Base-by-base conservation (phyloP, 1,139 yeast genomes). In the Suhomyces atakaporum region DNA sequence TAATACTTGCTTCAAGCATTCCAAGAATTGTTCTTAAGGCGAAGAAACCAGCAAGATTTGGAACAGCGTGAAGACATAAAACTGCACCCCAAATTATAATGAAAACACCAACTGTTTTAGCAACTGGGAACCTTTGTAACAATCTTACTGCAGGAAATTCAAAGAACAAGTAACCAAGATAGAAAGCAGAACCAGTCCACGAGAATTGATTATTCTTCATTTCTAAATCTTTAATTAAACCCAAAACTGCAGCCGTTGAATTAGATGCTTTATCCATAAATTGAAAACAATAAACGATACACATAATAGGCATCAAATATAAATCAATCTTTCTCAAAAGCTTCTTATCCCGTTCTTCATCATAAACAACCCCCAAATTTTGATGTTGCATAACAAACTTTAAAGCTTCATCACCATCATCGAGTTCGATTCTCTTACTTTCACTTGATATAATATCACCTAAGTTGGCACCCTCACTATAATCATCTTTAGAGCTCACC, bases 181-280 rank as follows among this genome's bases (percentile, higher is more conserved):
- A 79, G 43, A 79, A 79, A 1, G 79, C 67, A 9, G 79, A 63
- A 24, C 79, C 82, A 11, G 71, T 69, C 81, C 82, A 78, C 5
- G 78, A 62, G 51, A 77, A 79, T 58, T 63, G 65, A 33, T 65
- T 56, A 20, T 81, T 79, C 12, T 47, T 51, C 83, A 79, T 75
- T 6, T 68, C 45, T 39, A 75, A 58, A 39, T 69, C 77, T 4
- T 51, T 53, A 43, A 73, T 58, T 25, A 81, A 63, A 1, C 85
- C 86, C 63, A 81, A 66, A 36, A 82, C 70, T 1, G 86, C 71
- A 5, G 86, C 85, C 40, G 72, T 74, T 12, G 81, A 65, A 25
- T 71, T 77, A 6, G 85, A 6, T 6, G 20, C 8, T 18, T 82
- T 82, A 56, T 82, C 88, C 79, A 81, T 77, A 41, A 74, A 77